Conservation (phyloP, 1,139 yeast genomes). For the Dujonia santamariae region DNA sequence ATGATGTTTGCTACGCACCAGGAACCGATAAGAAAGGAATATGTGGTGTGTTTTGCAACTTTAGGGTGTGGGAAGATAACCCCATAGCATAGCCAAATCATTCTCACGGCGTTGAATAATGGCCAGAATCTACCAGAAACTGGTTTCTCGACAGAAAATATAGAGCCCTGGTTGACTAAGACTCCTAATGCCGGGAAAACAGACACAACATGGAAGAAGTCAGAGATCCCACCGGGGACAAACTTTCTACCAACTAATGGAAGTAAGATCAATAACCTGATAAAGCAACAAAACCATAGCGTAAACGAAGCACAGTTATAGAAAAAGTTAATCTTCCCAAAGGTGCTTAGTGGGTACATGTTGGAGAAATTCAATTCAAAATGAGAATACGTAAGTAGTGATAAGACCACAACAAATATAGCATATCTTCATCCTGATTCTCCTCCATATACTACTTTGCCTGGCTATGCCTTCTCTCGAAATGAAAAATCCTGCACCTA, state of each 20-base stretch:
- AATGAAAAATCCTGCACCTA: no score
- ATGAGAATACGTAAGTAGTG: no score
- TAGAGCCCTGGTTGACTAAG: neutral
- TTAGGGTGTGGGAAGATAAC: slow-evolving; percentile 48
- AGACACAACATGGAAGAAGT: slow-evolving; percentile 51
- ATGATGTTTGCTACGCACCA: slow-evolving; percentile 44
- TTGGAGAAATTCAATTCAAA: no score
- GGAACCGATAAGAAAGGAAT: slow-evolving; percentile 44
- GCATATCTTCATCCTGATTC: no score
- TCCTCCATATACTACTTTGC: no score
- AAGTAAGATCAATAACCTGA: slow-evolving; percentile 48
- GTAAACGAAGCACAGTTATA: slow-evolving; percentile 37
- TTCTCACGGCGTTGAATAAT: slow-evolving; percentile 27
- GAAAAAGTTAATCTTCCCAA: slow-evolving; percentile 31
- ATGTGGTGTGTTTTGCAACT: slow-evolving; percentile 46
- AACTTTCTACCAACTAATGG: slow-evolving; percentile 63
- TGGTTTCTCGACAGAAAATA: neutral
- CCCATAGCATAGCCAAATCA: slow-evolving; percentile 44
- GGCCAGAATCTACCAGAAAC: slow-evolving; percentile 18
- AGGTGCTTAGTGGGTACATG: slow-evolving; percentile 37
- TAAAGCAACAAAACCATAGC: slow-evolving; percentile 51
- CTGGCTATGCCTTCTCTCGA: no score
- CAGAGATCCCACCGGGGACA: slow-evolving; percentile 69
- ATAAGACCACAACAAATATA: no score
- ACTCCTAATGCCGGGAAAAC: slow-evolving; percentile 27